Conservation (phyloP, 2,329 filamentous ascomycete species). For the Calycina herbarum region DNA sequence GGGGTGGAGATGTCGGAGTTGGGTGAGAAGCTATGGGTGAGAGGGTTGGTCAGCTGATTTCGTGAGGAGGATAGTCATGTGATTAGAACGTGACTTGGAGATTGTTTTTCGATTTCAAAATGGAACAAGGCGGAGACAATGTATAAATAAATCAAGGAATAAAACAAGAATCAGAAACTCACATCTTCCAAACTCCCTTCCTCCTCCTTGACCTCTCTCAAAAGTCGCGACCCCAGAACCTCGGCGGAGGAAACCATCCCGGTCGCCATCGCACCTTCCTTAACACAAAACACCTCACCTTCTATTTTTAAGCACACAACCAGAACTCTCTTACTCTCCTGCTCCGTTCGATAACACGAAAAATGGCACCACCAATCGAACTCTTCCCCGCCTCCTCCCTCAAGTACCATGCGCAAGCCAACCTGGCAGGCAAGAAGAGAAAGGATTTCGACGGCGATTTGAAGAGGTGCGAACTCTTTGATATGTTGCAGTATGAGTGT, state of each 20-base stretch:
- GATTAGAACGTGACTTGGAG: neutral
- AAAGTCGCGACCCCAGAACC: constrained; percentile 47
- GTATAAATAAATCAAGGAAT: neutral
- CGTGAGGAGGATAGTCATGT: constrained; percentile 1
- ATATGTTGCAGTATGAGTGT: constrained; percentile 63
- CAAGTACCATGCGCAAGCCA: constrained; percentile 49
- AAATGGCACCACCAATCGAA: constrained; percentile 60
- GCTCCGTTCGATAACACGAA: constrained; percentile 43
- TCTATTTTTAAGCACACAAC: neutral
- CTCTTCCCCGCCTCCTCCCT: constrained; percentile 57
- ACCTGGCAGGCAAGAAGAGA: constrained; percentile 41
- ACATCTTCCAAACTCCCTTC: constrained; percentile 59
- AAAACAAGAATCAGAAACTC: constrained; percentile 24
- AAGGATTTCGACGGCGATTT: constrained; percentile 59
- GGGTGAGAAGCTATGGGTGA: constrained; percentile 22
- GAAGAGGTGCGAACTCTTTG: constrained; percentile 54
- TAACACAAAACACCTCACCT: neutral
- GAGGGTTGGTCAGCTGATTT: constrained; percentile 18
- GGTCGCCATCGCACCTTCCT: constrained; percentile 15
- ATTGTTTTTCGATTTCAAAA: neutral
- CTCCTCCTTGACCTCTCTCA: constrained; percentile 56
- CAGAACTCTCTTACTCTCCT: neutral
- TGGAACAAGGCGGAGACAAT: neutral
- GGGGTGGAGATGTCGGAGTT: constrained; percentile 17
- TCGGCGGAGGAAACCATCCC: constrained; percentile 24